Evolutionary conservation across 805 yeast genomes (phyloP).

Genomic region (Hanseniaspora pseudoguilliermondii): DNA sequence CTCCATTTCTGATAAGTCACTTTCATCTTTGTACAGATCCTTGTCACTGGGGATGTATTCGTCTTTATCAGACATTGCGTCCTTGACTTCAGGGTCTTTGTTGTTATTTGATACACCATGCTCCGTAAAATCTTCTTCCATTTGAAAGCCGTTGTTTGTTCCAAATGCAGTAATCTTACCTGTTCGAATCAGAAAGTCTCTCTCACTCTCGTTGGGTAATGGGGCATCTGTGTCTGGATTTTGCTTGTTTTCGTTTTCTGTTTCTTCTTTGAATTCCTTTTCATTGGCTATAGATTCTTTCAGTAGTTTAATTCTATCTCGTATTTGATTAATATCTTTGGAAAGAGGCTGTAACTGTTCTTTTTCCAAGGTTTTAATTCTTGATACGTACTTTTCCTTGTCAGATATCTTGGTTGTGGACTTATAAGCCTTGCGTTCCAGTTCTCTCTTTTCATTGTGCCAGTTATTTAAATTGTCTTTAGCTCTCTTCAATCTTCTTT

Average conservation of each 20-base stretch:
- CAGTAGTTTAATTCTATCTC: constrained; percentile 32
- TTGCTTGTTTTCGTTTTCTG: neutral
- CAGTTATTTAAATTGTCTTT: constrained; percentile 35
- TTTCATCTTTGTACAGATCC: constrained; percentile 20
- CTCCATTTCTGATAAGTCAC: constrained; percentile 14
- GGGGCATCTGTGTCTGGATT: neutral
- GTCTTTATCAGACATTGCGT: constrained; percentile 20
- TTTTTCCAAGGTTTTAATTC: constrained; percentile 41
- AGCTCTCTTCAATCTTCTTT: constrained; percentile 61
- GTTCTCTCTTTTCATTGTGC: constrained; percentile 30
- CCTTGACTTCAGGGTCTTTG: constrained; percentile 16
- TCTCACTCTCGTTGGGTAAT: constrained; percentile 51
- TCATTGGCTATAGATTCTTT: constrained; percentile 15
- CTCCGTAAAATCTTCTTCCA: constrained; percentile 18
- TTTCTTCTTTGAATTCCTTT: constrained; percentile 1
- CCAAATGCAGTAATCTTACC: constrained; percentile 95
- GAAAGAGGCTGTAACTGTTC: constrained; percentile 38
- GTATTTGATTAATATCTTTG: constrained; percentile 53
- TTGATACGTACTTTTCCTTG: constrained; percentile 36
- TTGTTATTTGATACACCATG: constrained; percentile 16
- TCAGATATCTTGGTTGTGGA: constrained; percentile 53
- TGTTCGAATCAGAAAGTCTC: constrained; percentile 70
- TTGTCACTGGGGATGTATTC: constrained; percentile 19
- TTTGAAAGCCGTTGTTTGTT: constrained; percentile 42
- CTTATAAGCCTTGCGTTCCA: constrained; percentile 39